A percentile compares a stretch with the other conserved stretches of the same genome.
Evolutionary conservation across 345 rosid species (phyloP).

Genomic region (Lumnitzera racemosa): DNA sequence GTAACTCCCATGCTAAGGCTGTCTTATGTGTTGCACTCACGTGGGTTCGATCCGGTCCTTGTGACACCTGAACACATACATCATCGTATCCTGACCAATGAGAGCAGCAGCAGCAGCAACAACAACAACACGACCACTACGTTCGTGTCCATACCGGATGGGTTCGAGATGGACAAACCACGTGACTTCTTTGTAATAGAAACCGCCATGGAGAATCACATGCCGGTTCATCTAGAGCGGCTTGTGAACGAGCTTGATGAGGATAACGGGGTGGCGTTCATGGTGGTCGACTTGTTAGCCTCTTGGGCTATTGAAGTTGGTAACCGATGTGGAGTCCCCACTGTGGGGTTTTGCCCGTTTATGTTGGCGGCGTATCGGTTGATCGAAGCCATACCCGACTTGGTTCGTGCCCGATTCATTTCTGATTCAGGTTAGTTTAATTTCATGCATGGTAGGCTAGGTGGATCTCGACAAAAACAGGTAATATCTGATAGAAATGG

Average conservation of each 20-base stretch:
- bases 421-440: slow-evolving; percentile 38
- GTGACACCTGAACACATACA: slow-evolving; percentile 53
- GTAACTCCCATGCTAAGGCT: slow-evolving; percentile 69
- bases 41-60: slow-evolving; percentile 43
- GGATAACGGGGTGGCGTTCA: slow-evolving; percentile 28
- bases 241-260: slow-evolving; percentile 24
- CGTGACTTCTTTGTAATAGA: slow-evolving; percentile 59
- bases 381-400: slow-evolving; percentile 54
- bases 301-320: slow-evolving; percentile 63
- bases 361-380: slow-evolving; percentile 54
- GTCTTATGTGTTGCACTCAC: slow-evolving; percentile 31
- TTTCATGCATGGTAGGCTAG: too few relatives aligned
- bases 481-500: too few relatives aligned
- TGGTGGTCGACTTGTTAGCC: slow-evolving; percentile 65
- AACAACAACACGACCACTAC: slow-evolving; percentile 5
- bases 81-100: slow-evolving; percentile 17
- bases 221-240: slow-evolving; percentile 53
- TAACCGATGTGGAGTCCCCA: slow-evolving; percentile 39
- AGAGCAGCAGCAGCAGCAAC: neutral
- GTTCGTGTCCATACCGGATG: slow-evolving; percentile 41
- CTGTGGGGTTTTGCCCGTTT: slow-evolving; percentile 73
- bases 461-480: too few relatives aligned
- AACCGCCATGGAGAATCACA: slow-evolving; percentile 44
- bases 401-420: slow-evolving; percentile 38
- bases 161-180: slow-evolving; percentile 22